Evolutionary conservation across 768 basidiomycete genomes (phyloP).

Genomic region (Filobasidium wieringae): DNA sequence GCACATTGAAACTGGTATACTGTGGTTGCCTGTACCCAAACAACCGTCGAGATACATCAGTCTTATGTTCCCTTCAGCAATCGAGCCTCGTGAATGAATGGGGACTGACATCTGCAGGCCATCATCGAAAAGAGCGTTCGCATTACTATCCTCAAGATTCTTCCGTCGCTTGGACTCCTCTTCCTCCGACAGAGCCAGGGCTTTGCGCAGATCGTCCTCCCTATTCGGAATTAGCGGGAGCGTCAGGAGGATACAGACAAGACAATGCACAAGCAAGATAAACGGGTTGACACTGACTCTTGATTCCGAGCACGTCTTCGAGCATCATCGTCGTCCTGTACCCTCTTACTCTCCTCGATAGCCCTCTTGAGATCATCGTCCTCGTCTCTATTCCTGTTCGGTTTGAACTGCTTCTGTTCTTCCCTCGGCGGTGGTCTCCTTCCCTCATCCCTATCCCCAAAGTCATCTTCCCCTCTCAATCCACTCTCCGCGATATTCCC

Average conservation of each 20-base stretch:
- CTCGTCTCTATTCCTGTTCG: conserved; percentile 39
- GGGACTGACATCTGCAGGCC: conserved; percentile 22
- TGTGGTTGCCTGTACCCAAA: no score
- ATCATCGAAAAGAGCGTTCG: conserved; percentile 72
- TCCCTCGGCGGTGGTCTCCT: neutral
- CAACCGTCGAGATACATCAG: no score
- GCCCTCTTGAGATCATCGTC: conserved; percentile 77
- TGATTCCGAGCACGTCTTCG: conserved; percentile 43
- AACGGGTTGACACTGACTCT: conserved; percentile 35
- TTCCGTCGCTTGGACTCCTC: conserved; percentile 69
- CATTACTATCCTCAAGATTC: conserved; percentile 62
- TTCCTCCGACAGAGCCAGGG: conserved; percentile 74
- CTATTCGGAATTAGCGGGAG: neutral
- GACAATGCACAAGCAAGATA: neutral
- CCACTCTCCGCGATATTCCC: conserved; percentile 45
- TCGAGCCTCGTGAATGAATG: neutral
- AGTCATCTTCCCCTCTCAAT: conserved; percentile 39
- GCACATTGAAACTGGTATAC: conserved; percentile 73
- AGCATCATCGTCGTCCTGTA: conserved; percentile 56
- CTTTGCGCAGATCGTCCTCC: conserved; percentile 71
- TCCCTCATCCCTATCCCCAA: conserved; percentile 12
- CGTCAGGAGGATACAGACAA: neutral
- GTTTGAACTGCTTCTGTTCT: conserved; percentile 1
- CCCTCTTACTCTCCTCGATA: conserved; percentile 78
- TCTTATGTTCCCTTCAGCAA: no score